Evolutionary conservation across 163 green algal genomes (phyloP), one percentile per base, ranked within the genome.

Genomic region (Prototheca wickerhamii): DNA sequence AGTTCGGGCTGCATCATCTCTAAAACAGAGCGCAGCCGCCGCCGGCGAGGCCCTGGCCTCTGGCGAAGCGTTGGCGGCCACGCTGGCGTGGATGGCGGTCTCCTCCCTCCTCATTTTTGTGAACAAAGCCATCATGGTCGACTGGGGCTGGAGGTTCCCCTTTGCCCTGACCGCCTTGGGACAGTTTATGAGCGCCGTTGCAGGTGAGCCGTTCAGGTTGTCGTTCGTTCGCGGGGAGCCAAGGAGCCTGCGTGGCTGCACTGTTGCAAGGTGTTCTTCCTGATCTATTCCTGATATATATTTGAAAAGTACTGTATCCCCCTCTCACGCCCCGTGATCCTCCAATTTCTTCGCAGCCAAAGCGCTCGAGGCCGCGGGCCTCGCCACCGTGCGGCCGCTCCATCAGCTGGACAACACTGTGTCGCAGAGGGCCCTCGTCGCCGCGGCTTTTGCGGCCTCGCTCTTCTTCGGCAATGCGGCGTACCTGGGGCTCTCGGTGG

Each of bases 101-200:
- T 89, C 79, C 40, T 82, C 71, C 4, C 61, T 65, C 4, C 64
- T 93, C n/a, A 90, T 93, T 60, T 78, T 93, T 20, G 37, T 83
- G 25, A 93, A 91, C 78, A 90, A 87, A 53, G 10, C 60, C 2
- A 34, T 92, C 15, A 68, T 82, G 67, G 72, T 85, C 28, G 63
- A 81, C 44, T 44, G 70, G 34, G 73, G 72, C 32, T 85, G 82
- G 32, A 35, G 31, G 2, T 83, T 63, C 50, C 78, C 78, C 18
- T 68, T 82, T 54, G 52, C 70, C 3, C 65, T 85, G 10, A 83
- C 75, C 4, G 60, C 63, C 42, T 21, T 75, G 42, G 70, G 72
- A 4, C 75, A 82, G 56, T 20, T 74, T 21, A 10, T 54, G 4
- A 37, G 53, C 15, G 53, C 53, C 1, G 29, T 15, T n/a, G 53